These are phyloP conservation scores for Peterozyma toletana DNA, from an alignment of 805 yeast genomes.

Conservation along the genomic window DNA sequence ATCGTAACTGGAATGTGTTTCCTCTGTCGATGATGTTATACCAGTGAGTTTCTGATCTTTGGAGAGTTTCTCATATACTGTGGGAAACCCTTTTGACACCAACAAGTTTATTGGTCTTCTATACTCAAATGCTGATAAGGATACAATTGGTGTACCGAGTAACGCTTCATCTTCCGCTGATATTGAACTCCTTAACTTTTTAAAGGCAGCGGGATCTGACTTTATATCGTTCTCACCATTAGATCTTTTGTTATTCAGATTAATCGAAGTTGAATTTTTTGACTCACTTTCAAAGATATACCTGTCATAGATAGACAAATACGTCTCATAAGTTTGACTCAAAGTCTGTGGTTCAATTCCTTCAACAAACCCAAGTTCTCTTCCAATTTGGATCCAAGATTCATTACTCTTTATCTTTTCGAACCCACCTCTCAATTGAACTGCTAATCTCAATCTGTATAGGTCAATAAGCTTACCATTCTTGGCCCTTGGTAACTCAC, in stretches of 20 bases:
- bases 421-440: slow-evolving; percentile 61
- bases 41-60: slow-evolving; percentile 25
- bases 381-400: slow-evolving; percentile 78
- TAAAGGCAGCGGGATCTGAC: neutral
- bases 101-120: slow-evolving; percentile 38
- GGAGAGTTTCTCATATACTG: slow-evolving; percentile 41
- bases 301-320: neutral
- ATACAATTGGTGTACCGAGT: slow-evolving; percentile 26
- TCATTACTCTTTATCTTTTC: slow-evolving; percentile 54
- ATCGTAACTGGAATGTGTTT: slow-evolving; percentile 15
- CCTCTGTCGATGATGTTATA: slow-evolving; percentile 26
- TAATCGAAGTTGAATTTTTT: slow-evolving; percentile 12
- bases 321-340: slow-evolving; percentile 17
- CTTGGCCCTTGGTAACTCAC: slow-evolving; percentile 59
- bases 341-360: neutral
- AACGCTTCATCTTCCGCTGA: slow-evolving; percentile 1
- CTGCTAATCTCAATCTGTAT: slow-evolving; percentile 49
- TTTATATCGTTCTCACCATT: slow-evolving; percentile 10
- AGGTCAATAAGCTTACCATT: slow-evolving; percentile 54
- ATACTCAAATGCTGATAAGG: slow-evolving; percentile 38
- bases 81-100: slow-evolving; percentile 41
- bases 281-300: slow-evolving; percentile 1
- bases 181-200: neutral
- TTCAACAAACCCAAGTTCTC: slow-evolving; percentile 69
- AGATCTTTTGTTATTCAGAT: slow-evolving; percentile 7